Conservation (phyloP, 1,284 basidiomycete species). For the Omphalotus olearius region DNA sequence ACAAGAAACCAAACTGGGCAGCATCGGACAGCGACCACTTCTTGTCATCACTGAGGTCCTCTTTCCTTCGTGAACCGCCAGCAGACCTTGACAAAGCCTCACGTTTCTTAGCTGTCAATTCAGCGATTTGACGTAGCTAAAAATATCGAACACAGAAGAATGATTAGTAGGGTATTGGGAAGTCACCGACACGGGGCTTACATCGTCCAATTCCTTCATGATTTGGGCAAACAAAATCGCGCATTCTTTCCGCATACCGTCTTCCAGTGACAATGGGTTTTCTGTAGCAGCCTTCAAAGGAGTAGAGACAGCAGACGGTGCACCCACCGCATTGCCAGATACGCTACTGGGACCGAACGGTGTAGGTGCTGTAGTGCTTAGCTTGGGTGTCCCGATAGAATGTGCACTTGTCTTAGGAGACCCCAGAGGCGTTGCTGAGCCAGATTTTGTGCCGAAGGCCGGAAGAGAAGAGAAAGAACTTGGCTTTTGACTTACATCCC, state of each 20-base stretch:
- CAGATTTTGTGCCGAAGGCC: not conserved
- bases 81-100: slow-evolving; percentile 30
- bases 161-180: slow-evolving; percentile 8
- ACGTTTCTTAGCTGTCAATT: slow-evolving; percentile 27
- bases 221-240: slow-evolving; percentile 37
- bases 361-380: slow-evolving; percentile 12
- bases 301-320: slow-evolving; percentile 5
- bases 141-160: not conserved
- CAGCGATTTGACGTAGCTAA: slow-evolving; percentile 41
- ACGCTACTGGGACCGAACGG: slow-evolving; percentile 10
- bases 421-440: not conserved
- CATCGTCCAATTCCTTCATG: slow-evolving; percentile 48
- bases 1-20: slow-evolving; percentile 43
- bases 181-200: slow-evolving; percentile 26
- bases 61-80: slow-evolving; percentile 34
- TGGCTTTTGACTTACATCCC: not conserved
- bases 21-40: slow-evolving; percentile 57
- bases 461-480: not conserved
- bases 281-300: slow-evolving; percentile 13
- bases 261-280: slow-evolving; percentile 28
- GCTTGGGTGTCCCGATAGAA: not conserved
- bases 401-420: no score
- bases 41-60: slow-evolving; percentile 39
- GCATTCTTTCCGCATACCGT: slow-evolving; percentile 64
- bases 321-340: not conserved